Percentiles rank a stretch among this genome's conserved stretches.
These are phyloP conservation scores for Psophocarpus tetragonolobus DNA, from an alignment of 306 rosid genomes.

Conservation along the genomic window DNA sequence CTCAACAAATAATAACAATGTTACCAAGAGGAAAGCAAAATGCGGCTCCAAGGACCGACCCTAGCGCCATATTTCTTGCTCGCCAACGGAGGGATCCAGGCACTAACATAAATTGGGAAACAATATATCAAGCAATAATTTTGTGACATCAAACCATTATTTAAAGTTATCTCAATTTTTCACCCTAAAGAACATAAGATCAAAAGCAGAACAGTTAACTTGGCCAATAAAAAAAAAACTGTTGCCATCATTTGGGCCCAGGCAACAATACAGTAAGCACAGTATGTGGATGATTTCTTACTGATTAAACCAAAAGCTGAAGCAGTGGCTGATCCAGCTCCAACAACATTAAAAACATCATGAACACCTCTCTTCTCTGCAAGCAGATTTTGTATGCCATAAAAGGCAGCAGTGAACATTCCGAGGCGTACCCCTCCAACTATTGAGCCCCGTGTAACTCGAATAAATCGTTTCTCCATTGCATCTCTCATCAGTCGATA, in stretches of 20 bases:
- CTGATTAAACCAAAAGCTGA: conserved; percentile 87
- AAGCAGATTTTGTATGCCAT: conserved; percentile 69
- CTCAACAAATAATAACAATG: neutral
- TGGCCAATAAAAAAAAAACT: too few relatives aligned
- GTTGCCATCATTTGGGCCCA: neutral
- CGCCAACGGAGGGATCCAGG: conserved; percentile 93
- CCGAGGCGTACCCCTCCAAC: conserved; percentile 94
- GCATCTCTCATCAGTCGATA: conserved; percentile 93
- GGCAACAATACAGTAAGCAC: conserved; percentile 3
- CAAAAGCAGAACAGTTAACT: conserved; percentile 10
- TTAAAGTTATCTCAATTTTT: neutral
- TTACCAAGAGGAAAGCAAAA: conserved; percentile 93
- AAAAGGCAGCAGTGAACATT: conserved; percentile 87
- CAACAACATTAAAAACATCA: conserved; percentile 83
- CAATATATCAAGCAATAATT: conserved; percentile 10
- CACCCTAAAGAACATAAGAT: conserved; percentile 14
- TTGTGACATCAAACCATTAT: conserved; percentile 14
- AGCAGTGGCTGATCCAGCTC: conserved; percentile 97
- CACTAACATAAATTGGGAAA: conserved; percentile 53
- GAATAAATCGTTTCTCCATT: conserved; percentile 91
- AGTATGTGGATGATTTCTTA: conserved; percentile 46
- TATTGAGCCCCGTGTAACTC: conserved; percentile 80
- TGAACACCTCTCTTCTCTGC: conserved; percentile 85
- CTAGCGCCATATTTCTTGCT: conserved; percentile 75
- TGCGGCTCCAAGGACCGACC: conserved; percentile 81